phyloP scores from a whole-genome alignment of 495 filamentous ascomycete species.

The Aspergillus taichungensis region DNA sequence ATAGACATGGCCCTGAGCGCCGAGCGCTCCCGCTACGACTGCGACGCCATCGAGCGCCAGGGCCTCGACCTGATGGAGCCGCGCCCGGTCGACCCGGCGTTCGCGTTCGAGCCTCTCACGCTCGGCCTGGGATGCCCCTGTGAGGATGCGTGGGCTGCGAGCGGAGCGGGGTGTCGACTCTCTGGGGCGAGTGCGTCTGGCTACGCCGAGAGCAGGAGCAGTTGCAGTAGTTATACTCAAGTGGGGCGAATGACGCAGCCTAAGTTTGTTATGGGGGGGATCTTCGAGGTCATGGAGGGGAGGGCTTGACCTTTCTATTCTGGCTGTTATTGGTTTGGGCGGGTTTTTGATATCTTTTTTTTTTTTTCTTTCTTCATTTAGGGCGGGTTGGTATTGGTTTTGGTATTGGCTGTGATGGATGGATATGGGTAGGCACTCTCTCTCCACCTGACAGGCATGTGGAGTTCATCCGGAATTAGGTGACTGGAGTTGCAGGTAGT shows the following conservation, averaged over 20 bases:
- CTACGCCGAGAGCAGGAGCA: background rate
- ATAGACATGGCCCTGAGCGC: conserved; percentile 35
- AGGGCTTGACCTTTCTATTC: conserved; percentile 15
- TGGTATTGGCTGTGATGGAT: background rate
- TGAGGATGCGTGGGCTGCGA: background rate
- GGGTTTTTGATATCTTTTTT: background rate
- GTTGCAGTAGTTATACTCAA: conserved; percentile 1
- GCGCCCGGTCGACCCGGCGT: conserved; percentile 25
- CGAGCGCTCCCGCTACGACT: conserved; percentile 31
- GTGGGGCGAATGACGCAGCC: conserved; percentile 14
- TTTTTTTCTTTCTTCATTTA: background rate
- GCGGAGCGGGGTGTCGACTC: background rate
- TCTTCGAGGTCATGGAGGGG: conserved; percentile 43
- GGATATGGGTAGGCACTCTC: background rate
- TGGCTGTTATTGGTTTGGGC: background rate
- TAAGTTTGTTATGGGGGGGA: conserved; percentile 38
- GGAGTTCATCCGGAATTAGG: no score
- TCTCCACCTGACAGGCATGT: background rate
- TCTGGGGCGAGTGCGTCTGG: background rate
- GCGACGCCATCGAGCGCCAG: conserved; percentile 29
- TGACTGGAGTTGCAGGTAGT: no score
- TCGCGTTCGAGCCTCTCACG: background rate
- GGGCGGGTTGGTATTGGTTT: background rate
- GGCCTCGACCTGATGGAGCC: conserved; percentile 40
- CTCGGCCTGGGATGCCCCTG: no score